Evolutionary conservation across 306 rosid genomes (phyloP), one percentile per base, ranked within the genome.

Genomic region (Lathyrus oleraceus): DNA sequence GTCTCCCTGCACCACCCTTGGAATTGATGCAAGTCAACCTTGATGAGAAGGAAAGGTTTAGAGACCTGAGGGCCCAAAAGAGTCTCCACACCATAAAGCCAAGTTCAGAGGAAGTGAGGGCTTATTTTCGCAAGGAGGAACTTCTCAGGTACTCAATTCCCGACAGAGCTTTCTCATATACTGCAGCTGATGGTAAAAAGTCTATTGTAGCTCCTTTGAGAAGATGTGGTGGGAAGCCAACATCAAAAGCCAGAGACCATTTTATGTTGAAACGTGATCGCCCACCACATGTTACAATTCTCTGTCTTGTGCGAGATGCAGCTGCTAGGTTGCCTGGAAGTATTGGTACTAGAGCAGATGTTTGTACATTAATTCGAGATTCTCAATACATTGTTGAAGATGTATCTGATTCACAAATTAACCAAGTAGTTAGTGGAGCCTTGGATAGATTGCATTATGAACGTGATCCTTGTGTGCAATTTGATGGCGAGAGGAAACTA

Each of bases 201-300:
- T 95, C 99, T 25, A 91, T 95, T 52, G 99, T 95, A 65, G 99
- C 99, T 67, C 99, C 99, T 49, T 79, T 95, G 87, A 86, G 97
- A 83, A 86, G 99, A 81, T 87, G 99, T 9, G 99, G 99, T 4
- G 99, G 99, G 49, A 95, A 95, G 92, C 99, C 99, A 79, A 95
- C 99, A 17, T 89, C 99, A 27, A 95, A 95, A 84, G 99, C 99
- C 70, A 86, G 99, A 40, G 99, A 95, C 65, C 99, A 95, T 78
- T 95, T 95, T 83, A 95, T 95, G 99, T 89, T 95, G 83, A 95
- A 95, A 80, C 92, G 92, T 52, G 96, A 95, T 75, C 91, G 99
- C 10, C 99, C 99, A 1, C 99, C 99, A 2, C 99, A 95, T 79
- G 99, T 95, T 52, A 95, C 99, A 10, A 91, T 95, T 78, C 97